Evolutionary conservation across 176 grass and related monocot genomes (phyloP).

Genomic region (Hordeum marinum): DNA sequence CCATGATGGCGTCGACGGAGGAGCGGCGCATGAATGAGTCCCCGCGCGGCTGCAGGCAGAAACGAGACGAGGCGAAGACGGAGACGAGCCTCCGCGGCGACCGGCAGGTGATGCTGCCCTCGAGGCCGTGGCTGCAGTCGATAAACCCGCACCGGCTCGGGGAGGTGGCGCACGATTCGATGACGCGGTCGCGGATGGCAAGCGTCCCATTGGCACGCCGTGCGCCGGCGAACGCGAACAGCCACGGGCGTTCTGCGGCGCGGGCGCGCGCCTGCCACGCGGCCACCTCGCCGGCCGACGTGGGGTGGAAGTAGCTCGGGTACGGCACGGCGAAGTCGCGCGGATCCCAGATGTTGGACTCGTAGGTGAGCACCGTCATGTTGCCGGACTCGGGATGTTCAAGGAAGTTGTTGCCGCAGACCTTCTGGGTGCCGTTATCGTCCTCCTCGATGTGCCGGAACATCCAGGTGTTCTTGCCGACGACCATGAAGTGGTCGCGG

Average conservation of each 20-base stretch:
- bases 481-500: conserved; percentile 59
- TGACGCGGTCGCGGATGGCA: conserved; percentile 50
- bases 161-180: conserved; percentile 31
- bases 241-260: conserved; percentile 16
- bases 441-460: conserved; percentile 27
- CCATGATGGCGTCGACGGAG: conserved; percentile 50
- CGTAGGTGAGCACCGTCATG: conserved; percentile 51
- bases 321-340: conserved; percentile 62
- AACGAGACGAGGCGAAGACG: conserved; percentile 35
- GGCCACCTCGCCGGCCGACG: conserved; percentile 26
- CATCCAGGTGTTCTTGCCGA: conserved; percentile 54
- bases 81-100: conserved; percentile 29
- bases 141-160: conserved; percentile 34
- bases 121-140: conserved; percentile 33
- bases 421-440: neutral
- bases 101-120: conserved; percentile 30
- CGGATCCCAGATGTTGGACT: conserved; percentile 35
- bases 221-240: conserved; percentile 57
- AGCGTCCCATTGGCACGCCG: neutral
- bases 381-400: conserved; percentile 35
- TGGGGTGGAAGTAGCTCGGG: conserved; percentile 70
- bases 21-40: conserved; percentile 62
- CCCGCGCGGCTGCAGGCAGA: conserved; percentile 65
- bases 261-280: conserved; percentile 44
- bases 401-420: conserved; percentile 60